Conservation (phyloP, 768 basidiomycete species). For the Phaeolepiota aurea region DNA sequence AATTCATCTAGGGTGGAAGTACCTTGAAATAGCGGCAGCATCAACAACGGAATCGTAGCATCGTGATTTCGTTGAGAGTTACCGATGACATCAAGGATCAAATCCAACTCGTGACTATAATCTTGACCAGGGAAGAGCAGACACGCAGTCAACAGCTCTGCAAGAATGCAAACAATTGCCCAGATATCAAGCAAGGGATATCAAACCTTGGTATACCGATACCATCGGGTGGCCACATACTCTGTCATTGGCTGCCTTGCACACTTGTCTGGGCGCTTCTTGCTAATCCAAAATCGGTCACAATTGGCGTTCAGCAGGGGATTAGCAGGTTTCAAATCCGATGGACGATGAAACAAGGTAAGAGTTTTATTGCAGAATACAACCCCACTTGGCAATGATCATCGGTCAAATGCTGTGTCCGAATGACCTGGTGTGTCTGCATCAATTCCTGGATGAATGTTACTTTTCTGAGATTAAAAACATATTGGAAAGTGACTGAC, state of each 20-base stretch:
- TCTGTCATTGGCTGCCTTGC: constrained; percentile 64
- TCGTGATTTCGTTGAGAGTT: constrained; percentile 4
- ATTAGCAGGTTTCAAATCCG: constrained; percentile 84
- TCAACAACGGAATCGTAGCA: constrained; percentile 6
- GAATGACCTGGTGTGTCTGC: constrained; percentile 89
- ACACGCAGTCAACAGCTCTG: constrained; percentile 74
- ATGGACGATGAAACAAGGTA: constrained; percentile 68
- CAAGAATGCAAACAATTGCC: constrained; percentile 70
- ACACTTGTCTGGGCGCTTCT: constrained; percentile 52
- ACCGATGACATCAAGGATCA: constrained; percentile 86
- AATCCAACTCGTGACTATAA: constrained; percentile 81
- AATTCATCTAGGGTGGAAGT: constrained; percentile 89
- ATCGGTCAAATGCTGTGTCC: constrained; percentile 83
- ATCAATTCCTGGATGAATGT: constrained; percentile 80
- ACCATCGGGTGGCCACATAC: constrained; percentile 91
- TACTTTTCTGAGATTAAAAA: neutral
- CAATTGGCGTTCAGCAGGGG: constrained; percentile 84
- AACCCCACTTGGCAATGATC: constrained; percentile 74
- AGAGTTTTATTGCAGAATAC: constrained; percentile 7
- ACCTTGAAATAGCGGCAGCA: constrained; percentile 26
- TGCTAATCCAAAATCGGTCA: constrained; percentile 84
- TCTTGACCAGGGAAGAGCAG: constrained; percentile 85
- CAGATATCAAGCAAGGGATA: constrained; percentile 73
- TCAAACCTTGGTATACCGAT: constrained; percentile 78
- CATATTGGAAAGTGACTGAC: constrained; percentile 32